Conservation (phyloP, 2,329 filamentous ascomycete genomes). For the Dothistroma pini region DNA sequence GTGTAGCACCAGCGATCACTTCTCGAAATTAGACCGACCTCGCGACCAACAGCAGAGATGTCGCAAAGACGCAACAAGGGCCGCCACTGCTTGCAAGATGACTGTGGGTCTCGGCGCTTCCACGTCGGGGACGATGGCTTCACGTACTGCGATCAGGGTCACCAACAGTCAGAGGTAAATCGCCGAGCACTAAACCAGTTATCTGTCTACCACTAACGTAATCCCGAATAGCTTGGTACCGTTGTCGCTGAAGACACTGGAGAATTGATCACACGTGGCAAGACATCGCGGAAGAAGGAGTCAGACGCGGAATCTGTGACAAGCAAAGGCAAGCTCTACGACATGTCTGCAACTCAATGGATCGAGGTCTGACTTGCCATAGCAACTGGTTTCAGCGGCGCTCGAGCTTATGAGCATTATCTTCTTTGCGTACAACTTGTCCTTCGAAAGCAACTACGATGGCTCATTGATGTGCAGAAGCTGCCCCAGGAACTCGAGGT, state of each 20-base stretch:
- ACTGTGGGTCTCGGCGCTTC: slow-evolving; percentile 66
- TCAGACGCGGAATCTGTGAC: slow-evolving; percentile 31
- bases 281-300: slow-evolving; percentile 27
- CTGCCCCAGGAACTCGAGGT: slow-evolving; percentile 73
- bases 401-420: slow-evolving; percentile 70
- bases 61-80: slow-evolving; percentile 20
- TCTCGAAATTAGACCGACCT: background rate
- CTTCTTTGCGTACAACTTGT: slow-evolving; percentile 81
- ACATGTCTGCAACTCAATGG: slow-evolving; percentile 3
- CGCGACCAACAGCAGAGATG: slow-evolving; percentile 14
- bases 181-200: background rate
- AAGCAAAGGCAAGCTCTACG: slow-evolving; percentile 17
- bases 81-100: slow-evolving; percentile 34
- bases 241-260: slow-evolving; percentile 34
- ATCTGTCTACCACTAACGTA: background rate
- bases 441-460: slow-evolving; percentile 74
- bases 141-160: slow-evolving; percentile 75
- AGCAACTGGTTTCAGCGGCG: slow-evolving; percentile 52
- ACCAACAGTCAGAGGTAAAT: slow-evolving; percentile 65
- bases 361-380: slow-evolving; percentile 10
- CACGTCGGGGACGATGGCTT: slow-evolving; percentile 71
- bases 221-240: slow-evolving; percentile 27
- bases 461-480: slow-evolving; percentile 63
- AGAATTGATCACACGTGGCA: slow-evolving; percentile 29
- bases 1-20: too few species aligned